phyloP scores from a whole-genome alignment of 768 basidiomycete genomes.

The Termitomyces sp. region DNA sequence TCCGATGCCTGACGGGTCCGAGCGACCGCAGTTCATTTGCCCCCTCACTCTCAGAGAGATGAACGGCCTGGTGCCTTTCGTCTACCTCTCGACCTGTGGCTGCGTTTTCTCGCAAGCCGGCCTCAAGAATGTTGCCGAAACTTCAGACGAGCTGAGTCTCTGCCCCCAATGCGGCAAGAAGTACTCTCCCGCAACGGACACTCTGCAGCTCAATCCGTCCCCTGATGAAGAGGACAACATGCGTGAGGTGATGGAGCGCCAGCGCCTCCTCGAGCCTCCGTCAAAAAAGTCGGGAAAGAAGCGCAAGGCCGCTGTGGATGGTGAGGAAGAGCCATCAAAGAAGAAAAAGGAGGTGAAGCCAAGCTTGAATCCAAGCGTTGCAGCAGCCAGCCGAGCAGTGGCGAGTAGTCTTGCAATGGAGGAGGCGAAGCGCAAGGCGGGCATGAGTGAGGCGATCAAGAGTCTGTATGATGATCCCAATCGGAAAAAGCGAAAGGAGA shows the following conservation, averaged over 20 bases:
- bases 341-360: constrained; percentile 42
- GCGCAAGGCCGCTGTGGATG: constrained; percentile 34
- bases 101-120: constrained; percentile 89
- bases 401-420: constrained; percentile 69
- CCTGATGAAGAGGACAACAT: constrained; percentile 60
- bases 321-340: constrained; percentile 32
- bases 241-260: constrained; percentile 48
- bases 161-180: constrained; percentile 78
- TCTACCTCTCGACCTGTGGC: constrained; percentile 81
- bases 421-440: constrained; percentile 76
- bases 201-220: constrained; percentile 65
- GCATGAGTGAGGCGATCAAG: constrained; percentile 84
- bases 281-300: constrained; percentile 50
- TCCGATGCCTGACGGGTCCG: constrained; percentile 34
- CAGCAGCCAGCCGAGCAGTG: constrained; percentile 60
- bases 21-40: constrained; percentile 75
- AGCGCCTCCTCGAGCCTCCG: constrained; percentile 46
- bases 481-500: constrained; percentile 58
- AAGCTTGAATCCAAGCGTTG: constrained; percentile 44
- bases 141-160: constrained; percentile 38
- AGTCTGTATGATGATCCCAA: constrained; percentile 67
- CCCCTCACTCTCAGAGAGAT: constrained; percentile 92
- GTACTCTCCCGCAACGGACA: constrained; percentile 50
- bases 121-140: constrained; percentile 54
- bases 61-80: constrained; percentile 86